A percentile compares a stretch with the other conserved stretches of the same genome.
Evolutionary conservation across 257 asterid species (phyloP).

Genomic region (Solanum bukasovii): DNA sequence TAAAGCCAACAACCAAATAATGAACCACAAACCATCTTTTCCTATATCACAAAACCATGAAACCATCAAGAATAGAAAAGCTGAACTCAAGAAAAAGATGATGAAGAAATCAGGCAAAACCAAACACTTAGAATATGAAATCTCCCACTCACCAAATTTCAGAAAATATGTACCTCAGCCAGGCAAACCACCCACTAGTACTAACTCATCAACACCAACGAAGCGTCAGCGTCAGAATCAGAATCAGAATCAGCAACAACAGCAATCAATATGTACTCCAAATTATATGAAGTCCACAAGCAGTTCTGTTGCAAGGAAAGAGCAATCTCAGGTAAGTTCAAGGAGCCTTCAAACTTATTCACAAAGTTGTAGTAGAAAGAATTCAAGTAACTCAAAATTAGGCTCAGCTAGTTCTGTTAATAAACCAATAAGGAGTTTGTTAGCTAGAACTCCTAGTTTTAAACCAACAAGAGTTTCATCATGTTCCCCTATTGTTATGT

Average conservation of each 20-base stretch:
- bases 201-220: slow-evolving; percentile 10
- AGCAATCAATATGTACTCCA: slow-evolving; percentile 21
- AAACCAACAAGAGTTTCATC: slow-evolving; percentile 33
- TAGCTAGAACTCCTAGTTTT: slow-evolving; percentile 40
- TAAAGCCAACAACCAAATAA: slow-evolving; percentile 14
- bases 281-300: slow-evolving; percentile 87
- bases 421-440: slow-evolving; percentile 17
- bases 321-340: slow-evolving; percentile 35
- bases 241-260: not conserved
- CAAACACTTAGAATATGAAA: slow-evolving; percentile 20
- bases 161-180: slow-evolving; percentile 19
- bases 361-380: slow-evolving; percentile 12
- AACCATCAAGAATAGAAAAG: slow-evolving; percentile 21
- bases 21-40: slow-evolving; percentile 24
- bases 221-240: not conserved
- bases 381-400: slow-evolving; percentile 9
- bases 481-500: slow-evolving; percentile 22
- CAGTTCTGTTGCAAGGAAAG: slow-evolving; percentile 74
- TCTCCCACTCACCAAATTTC: not conserved
- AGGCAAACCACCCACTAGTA: slow-evolving; percentile 16
- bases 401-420: slow-evolving; percentile 5
- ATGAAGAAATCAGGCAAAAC: slow-evolving; percentile 65
- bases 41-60: slow-evolving; percentile 26
- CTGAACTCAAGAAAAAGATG: slow-evolving; percentile 61
- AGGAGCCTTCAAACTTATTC: slow-evolving; percentile 19